Evolutionary conservation across 108 stramenopile genomes (phyloP), one percentile per base, ranked within the genome.

Genomic region (Pseudonitzschia delicatissima): DNA sequence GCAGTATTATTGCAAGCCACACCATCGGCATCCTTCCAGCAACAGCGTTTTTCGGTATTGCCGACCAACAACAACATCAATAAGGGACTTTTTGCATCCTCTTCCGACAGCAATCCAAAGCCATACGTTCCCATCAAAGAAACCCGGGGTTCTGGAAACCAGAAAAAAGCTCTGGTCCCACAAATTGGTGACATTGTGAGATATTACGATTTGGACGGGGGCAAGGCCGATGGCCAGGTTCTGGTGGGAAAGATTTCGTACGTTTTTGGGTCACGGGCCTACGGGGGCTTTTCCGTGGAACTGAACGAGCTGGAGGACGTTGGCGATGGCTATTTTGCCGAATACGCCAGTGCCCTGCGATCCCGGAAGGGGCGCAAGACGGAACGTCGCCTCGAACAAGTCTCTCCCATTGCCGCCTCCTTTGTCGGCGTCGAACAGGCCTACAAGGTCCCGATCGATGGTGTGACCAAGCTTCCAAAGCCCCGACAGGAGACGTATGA

Each of bases 201-300:
- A 27, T 93, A 85, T 62, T 84, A 79, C 51, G 92, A 93, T 76
- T 52, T 93, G 40, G 92, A 90, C 68, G 92, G 92, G 2, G 92
- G 92, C 3, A 58, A 66, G 9, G 35, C 57, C 25, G 69, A 87
- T n/a, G 89, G 89, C 29, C 66, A 90, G 74, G 86, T 76, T 25
- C 67, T 90, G 60, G 84, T 90, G 7, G 92, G 92, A 21, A 84
- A 82, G 40, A 85, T 93, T 34, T 70, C 86, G 12, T 85, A 83
- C 42, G 35, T 71, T 23, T 62, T 49, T 50, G 39, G 49, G 29
- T 53, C 29, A 42, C 64, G 20, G 73, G 60, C 33, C 47, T 58
- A 57, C 3, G 77, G 62, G 17, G 62, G 60, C 18, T 93, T 79
- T 80, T 53, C 79, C 28, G 78, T 79, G 26, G 92, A 93, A 66